phyloP scores from a whole-genome alignment of 306 rosid species.

The Argentina anserina region DNA sequence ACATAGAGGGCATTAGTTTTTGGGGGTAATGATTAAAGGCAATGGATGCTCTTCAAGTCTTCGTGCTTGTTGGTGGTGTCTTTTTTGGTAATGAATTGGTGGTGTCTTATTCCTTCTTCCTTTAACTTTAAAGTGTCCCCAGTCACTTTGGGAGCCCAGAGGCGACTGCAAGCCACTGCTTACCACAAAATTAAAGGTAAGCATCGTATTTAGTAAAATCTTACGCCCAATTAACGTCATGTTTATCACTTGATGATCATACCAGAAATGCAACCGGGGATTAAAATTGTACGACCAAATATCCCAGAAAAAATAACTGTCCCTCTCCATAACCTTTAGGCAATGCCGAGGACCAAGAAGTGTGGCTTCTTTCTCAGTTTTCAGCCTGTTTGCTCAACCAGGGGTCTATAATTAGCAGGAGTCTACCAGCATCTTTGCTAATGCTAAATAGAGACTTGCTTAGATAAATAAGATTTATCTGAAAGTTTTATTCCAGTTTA shows the following conservation, averaged over 20 bases:
- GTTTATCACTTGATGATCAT: not conserved
- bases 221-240: not conserved
- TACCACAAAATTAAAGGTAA: constrained; percentile 12
- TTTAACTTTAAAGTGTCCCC: constrained; percentile 13
- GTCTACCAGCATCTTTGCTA: not conserved
- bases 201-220: not conserved
- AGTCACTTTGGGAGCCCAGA: constrained; percentile 5
- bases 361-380: not conserved
- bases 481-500: not conserved
- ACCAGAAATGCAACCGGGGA: not conserved
- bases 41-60: constrained; percentile 11
- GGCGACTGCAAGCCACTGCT: constrained; percentile 5
- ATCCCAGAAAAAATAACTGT: not conserved
- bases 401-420: not conserved
- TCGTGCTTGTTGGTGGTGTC: constrained; percentile 15
- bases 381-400: not conserved
- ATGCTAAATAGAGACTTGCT: not conserved
- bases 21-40: constrained; percentile 41
- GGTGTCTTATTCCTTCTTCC: constrained; percentile 18
- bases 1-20: constrained; percentile 22
- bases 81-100: too few species aligned
- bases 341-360: not conserved
- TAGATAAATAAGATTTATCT: not conserved
- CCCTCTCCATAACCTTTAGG: not conserved
- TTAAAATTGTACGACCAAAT: not conserved